Evolutionary conservation across 805 yeast species (phyloP).

Genomic region (Yueomyces sinensis): DNA sequence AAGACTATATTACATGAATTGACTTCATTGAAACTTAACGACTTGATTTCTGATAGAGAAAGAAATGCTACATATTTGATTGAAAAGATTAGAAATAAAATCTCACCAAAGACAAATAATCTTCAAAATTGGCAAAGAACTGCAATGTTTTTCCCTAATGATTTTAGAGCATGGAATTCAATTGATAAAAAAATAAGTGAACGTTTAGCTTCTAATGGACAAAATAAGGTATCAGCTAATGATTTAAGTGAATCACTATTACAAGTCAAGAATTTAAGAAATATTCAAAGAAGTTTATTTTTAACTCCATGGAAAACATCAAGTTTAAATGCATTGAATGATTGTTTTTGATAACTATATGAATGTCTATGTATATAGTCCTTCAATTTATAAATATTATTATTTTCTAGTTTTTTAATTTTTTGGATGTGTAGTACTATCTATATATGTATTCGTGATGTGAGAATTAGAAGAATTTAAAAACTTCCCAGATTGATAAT

Average conservation of each 20-base stretch:
- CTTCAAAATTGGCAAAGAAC: constrained; percentile 45
- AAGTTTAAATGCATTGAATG: constrained; percentile 19
- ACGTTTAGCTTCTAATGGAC: constrained; percentile 40
- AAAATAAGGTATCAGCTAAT: constrained; percentile 34
- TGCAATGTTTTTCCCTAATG: constrained; percentile 65
- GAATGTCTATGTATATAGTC: not conserved
- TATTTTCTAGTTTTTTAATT: not conserved
- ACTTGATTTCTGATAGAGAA: constrained; percentile 36
- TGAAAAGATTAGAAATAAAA: constrained; percentile 33
- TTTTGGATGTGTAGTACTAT: not conserved
- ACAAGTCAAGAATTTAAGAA: constrained; percentile 34
- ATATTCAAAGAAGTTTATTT: constrained; percentile 56
- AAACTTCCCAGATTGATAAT: constrained; percentile 43
- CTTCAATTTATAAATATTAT: not conserved
- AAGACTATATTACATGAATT: constrained; percentile 55
- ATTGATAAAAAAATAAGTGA: constrained; percentile 44
- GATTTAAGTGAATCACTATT: constrained; percentile 39
- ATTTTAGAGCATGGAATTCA: constrained; percentile 55
- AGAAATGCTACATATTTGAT: constrained; percentile 48
- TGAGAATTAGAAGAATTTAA: constrained; percentile 22
- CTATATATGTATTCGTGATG: too few relatives aligned
- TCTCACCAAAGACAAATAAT: constrained; percentile 17
- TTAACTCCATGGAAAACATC: constrained; percentile 39
- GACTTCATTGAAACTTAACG: constrained; percentile 32
- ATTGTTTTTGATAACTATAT: constrained; percentile 12